phyloP scores from a whole-genome alignment of 768 basidiomycete species.

The Postia placenta region DNA sequence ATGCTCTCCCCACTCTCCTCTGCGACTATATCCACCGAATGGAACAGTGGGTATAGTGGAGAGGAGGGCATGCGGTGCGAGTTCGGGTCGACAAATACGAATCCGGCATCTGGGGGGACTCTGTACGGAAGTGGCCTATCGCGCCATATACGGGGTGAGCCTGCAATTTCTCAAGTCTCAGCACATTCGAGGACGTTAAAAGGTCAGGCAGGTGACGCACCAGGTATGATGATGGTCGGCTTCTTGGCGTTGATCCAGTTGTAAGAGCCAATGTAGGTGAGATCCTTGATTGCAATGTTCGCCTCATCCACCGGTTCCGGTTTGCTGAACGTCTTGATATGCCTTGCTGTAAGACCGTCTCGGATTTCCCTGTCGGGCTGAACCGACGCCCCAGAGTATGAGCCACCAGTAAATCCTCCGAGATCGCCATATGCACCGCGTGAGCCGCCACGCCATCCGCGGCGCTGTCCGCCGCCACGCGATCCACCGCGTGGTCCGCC shows the following conservation, averaged over 20 bases:
- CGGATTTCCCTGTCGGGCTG: constrained; percentile 11
- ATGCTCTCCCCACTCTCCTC: constrained; percentile 22
- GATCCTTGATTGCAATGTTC: constrained; percentile 21
- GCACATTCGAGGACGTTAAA: constrained; percentile 42
- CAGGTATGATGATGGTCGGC: constrained; percentile 50
- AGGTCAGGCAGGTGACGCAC: constrained; percentile 41
- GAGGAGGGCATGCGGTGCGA: constrained; percentile 33
- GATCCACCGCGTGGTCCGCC: no score
- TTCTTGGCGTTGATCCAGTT: constrained; percentile 39
- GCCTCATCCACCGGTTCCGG: constrained; percentile 1
- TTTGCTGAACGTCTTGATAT: constrained; percentile 1
- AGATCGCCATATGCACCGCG: no score
- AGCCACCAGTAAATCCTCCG: no score
- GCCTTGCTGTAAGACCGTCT: constrained; percentile 4
- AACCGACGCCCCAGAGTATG: no score
- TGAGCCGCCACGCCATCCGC: no score
- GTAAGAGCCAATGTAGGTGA: constrained; percentile 46
- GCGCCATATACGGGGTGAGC: constrained; percentile 55
- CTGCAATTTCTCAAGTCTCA: constrained; percentile 50
- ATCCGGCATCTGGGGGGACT: constrained; percentile 48
- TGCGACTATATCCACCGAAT: constrained; percentile 42
- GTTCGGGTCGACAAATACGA: constrained; percentile 52
- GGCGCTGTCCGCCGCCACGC: no score
- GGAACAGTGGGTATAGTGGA: constrained; percentile 50
- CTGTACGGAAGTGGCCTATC: constrained; percentile 41